A percentile compares a stretch with the other conserved stretches of the same genome.
Conservation (phyloP, 1,139 yeast genomes). For the Yamadazyma friedrichii region DNA sequence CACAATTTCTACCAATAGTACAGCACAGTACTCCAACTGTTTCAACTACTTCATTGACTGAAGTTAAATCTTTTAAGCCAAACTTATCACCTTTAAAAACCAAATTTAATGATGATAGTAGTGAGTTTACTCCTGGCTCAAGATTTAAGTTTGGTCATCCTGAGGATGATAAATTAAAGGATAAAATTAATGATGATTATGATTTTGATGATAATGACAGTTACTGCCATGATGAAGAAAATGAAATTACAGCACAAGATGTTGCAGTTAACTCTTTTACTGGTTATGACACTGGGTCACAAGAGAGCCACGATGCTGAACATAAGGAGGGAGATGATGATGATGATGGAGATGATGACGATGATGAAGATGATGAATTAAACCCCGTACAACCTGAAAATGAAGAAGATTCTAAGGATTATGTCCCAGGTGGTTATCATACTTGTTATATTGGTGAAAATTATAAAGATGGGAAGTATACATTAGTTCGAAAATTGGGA, state of each 20-base stretch:
- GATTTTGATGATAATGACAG: constrained; percentile 9
- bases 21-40: constrained; percentile 30
- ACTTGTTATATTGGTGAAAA: constrained; percentile 78
- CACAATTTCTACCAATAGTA: constrained; percentile 22
- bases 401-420: constrained; percentile 71
- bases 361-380: constrained; percentile 35
- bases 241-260: constrained; percentile 1
- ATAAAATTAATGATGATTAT: neutral
- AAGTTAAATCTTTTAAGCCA: constrained; percentile 33
- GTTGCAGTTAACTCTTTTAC: constrained; percentile 4
- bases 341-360: constrained; percentile 45
- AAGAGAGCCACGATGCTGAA: constrained; percentile 2
- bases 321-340: constrained; percentile 19
- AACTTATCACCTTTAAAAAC: constrained; percentile 38
- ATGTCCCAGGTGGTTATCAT: constrained; percentile 83
- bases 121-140: constrained; percentile 15
- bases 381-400: constrained; percentile 44
- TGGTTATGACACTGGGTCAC: neutral
- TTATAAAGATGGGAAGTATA: constrained; percentile 59
- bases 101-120: constrained; percentile 22
- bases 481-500: constrained; percentile 67
- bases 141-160: constrained; percentile 16
- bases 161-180: constrained; percentile 8
- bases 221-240: constrained; percentile 3
- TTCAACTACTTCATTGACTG: constrained; percentile 24